These are phyloP conservation scores for Dryas integrifolia DNA, from an alignment of 331 rosid genomes.

Conservation along the genomic window DNA sequence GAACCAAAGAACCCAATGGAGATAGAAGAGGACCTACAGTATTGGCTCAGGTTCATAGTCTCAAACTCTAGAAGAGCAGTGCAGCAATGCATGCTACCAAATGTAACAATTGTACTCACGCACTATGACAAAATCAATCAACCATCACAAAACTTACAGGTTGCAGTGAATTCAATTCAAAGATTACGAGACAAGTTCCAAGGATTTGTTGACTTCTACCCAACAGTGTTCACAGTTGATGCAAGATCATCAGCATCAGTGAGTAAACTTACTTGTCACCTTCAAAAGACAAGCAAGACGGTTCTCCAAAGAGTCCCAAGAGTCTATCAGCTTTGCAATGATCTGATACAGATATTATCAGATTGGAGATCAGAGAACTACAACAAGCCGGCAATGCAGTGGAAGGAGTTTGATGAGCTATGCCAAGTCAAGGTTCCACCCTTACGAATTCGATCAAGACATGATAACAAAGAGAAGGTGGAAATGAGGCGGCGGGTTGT, in stretches of 20 bases:
- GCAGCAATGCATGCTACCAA: slow-evolving; percentile 87
- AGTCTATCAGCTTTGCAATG: slow-evolving; percentile 87
- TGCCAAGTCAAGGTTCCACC: slow-evolving; percentile 74
- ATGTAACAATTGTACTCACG: slow-evolving; percentile 80
- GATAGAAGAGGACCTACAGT: slow-evolving; percentile 91
- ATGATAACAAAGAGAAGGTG: slow-evolving; percentile 51
- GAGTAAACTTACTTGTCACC: slow-evolving; percentile 73
- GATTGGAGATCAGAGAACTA: slow-evolving; percentile 89
- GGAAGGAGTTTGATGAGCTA: slow-evolving; percentile 82
- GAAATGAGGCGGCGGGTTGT: slow-evolving; percentile 62
- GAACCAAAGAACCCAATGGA: slow-evolving; percentile 64
- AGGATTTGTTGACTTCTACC: slow-evolving; percentile 82
- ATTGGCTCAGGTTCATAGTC: slow-evolving; percentile 93
- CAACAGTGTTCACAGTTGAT: slow-evolving; percentile 83
- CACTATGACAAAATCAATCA: slow-evolving; percentile 78
- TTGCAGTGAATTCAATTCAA: slow-evolving; percentile 58
- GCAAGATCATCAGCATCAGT: slow-evolving; percentile 88
- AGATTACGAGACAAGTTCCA: slow-evolving; percentile 83
- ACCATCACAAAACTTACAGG: slow-evolving; percentile 63
- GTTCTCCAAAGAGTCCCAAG: slow-evolving; percentile 84
- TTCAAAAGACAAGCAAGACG: slow-evolving; percentile 66
- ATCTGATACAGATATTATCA: slow-evolving; percentile 63
- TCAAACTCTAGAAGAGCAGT: slow-evolving; percentile 80
- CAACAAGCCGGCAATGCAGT: slow-evolving; percentile 90
- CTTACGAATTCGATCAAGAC: slow-evolving; percentile 75